Conservation (phyloP, 495 filamentous ascomycete species). For the Neohortaea acidophila region DNA sequence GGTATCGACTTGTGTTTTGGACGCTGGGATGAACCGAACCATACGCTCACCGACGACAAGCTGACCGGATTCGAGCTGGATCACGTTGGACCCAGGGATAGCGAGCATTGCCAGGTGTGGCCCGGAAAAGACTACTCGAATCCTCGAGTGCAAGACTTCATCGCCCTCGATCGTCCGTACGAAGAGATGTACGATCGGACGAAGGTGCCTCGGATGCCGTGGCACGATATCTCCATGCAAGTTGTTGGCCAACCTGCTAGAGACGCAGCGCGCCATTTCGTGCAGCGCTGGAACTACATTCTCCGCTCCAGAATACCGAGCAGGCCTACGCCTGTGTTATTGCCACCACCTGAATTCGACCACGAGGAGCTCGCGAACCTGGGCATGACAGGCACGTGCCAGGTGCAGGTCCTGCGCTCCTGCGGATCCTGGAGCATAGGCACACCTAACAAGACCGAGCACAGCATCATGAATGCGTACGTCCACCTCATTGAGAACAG, state of each 20-base stretch:
- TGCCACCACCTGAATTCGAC: conserved; percentile 86
- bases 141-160: conserved; percentile 88
- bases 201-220: conserved; percentile 84
- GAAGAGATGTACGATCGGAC: conserved; percentile 97
- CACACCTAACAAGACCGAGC: conserved; percentile 63
- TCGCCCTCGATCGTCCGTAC: conserved; percentile 82
- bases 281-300: conserved; percentile 98
- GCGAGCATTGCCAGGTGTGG: conserved; percentile 90
- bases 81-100: conserved; percentile 60
- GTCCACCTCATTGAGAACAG: conserved; percentile 86
- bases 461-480: conserved; percentile 93
- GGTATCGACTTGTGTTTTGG: conserved; percentile 97
- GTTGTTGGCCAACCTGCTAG: conserved; percentile 90
- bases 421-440: conserved; percentile 85
- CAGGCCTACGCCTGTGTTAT: conserved; percentile 78
- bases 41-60: conserved; percentile 81
- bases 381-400: conserved; percentile 82
- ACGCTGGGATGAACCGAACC: conserved; percentile 90
- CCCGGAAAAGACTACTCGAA: conserved; percentile 99
- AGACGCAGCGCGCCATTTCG: conserved; percentile 90
- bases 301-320: conserved; percentile 87
- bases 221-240: conserved; percentile 99
- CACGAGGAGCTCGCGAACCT: conserved; percentile 70
- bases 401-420: conserved; percentile 88
- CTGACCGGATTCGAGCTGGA: conserved; percentile 81